Conservation (phyloP, 1,284 basidiomycete genomes). For the Ceratobasidium sp. region DNA sequence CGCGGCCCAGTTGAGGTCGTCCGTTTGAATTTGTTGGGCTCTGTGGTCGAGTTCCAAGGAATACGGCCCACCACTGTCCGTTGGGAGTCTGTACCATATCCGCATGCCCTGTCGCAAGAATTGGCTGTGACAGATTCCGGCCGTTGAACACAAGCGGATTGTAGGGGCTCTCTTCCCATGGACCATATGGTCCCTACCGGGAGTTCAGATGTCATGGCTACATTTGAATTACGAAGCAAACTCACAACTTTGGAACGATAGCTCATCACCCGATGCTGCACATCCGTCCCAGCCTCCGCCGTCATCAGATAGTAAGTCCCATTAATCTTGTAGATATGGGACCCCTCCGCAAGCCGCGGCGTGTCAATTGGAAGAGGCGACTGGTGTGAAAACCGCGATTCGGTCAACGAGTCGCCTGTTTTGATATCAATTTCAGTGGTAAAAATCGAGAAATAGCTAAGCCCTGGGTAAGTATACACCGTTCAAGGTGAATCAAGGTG, state of each 20-base stretch:
- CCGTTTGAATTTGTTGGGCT: constrained; percentile 38
- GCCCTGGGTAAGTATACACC: neutral
- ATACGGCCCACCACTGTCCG: constrained; percentile 45
- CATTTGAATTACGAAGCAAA: neutral
- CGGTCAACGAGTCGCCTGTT: constrained; percentile 44
- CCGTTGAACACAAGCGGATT: constrained; percentile 46
- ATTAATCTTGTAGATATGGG: constrained; percentile 45
- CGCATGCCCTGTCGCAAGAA: constrained; percentile 45
- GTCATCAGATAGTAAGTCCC: constrained; percentile 42
- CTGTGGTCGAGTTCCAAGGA: constrained; percentile 46
- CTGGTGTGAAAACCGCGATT: constrained; percentile 36
- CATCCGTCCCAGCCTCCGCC: constrained; percentile 43
- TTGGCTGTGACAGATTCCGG: constrained; percentile 39
- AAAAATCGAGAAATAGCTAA: constrained; percentile 44
- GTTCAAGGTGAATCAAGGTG: neutral
- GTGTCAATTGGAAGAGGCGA: constrained; percentile 33
- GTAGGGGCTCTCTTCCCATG: constrained; percentile 43
- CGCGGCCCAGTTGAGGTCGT: constrained; percentile 42
- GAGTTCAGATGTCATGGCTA: neutral
- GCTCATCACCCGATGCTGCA: constrained; percentile 42
- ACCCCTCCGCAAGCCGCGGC: constrained; percentile 43
- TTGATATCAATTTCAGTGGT: constrained; percentile 45
- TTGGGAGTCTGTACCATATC: constrained; percentile 45
- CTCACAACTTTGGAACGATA: constrained; percentile 34
- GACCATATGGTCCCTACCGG: constrained; percentile 34